Percentiles rank a stretch among this genome's conserved stretches.
These are phyloP conservation scores for Cicer yamashitae DNA, from an alignment of 306 rosid genomes.

Conservation along the genomic window DNA sequence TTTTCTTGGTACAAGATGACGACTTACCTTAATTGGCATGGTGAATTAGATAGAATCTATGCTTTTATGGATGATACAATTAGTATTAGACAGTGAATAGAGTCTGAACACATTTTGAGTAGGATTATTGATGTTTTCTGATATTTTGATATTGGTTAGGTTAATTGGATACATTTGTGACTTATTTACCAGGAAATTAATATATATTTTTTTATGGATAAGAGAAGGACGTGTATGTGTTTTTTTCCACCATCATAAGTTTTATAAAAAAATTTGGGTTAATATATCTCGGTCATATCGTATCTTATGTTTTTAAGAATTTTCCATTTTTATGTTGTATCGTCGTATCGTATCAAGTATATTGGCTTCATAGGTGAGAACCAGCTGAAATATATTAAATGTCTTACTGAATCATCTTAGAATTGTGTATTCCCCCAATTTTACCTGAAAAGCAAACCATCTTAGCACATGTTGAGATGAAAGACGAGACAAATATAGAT, in stretches of 20 bases:
- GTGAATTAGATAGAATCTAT: not conserved
- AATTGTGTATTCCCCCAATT: not conserved
- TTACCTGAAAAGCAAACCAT: not conserved
- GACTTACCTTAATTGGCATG: not conserved
- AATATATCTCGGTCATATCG: not conserved
- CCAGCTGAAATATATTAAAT: slow-evolving; percentile 12
- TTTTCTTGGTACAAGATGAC: too few relatives aligned
- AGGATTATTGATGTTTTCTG: not conserved
- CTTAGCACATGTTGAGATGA: not conserved
- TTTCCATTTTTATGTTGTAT: not conserved
- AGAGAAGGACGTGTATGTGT: not conserved
- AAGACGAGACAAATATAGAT: slow-evolving; percentile 7
- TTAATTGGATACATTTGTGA: not conserved
- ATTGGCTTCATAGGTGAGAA: not conserved
- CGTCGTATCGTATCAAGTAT: not conserved
- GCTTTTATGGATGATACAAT: not conserved
- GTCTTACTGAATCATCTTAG: slow-evolving; percentile 6
- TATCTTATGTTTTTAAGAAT: not conserved
- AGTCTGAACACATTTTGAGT: not conserved
- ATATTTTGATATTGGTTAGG: not conserved
- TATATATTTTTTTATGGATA: not conserved
- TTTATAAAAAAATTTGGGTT: too few relatives aligned
- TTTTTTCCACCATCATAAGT: not conserved
- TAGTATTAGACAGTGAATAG: not conserved
- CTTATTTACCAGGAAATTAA: not conserved